phyloP scores from a whole-genome alignment of 1,139 yeast species.

The Blastobotrys raffinosifermentans region DNA sequence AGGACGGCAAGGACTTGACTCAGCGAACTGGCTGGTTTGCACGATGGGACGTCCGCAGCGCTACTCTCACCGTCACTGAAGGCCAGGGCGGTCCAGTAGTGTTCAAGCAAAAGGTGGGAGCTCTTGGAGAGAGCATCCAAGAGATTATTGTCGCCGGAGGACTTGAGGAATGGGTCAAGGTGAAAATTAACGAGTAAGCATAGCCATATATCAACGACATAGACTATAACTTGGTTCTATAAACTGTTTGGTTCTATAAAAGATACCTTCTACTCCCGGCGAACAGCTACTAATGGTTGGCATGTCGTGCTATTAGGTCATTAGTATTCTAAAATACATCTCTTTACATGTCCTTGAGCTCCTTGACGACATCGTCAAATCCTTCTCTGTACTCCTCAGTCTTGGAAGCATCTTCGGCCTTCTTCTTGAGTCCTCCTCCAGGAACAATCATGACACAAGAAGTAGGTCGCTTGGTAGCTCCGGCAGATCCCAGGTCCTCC shows the following conservation, averaged over 20 bases:
- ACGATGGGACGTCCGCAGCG: conserved; percentile 87
- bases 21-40: conserved; percentile 92
- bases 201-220: no score
- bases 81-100: conserved; percentile 54
- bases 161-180: conserved; percentile 94
- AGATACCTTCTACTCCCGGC: not conserved
- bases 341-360: conserved; percentile 47
- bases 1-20: conserved; percentile 60
- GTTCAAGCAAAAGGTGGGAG: conserved; percentile 85
- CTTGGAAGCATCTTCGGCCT: conserved; percentile 62
- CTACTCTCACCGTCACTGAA: conserved; percentile 72
- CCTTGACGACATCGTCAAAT: conserved; percentile 92
- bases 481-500: conserved; percentile 97
- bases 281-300: no score
- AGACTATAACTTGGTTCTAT: no score
- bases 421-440: conserved; percentile 84
- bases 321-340: not conserved
- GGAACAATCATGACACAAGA: conserved; percentile 97
- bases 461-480: conserved; percentile 98
- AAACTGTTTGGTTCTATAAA: not conserved
- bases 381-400: conserved; percentile 87
- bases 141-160: conserved; percentile 97
- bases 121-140: conserved; percentile 89
- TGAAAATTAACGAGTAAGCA: no score
- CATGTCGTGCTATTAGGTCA: no score